Percentiles rank a stretch among this genome's conserved stretches.
phyloP scores from a whole-genome alignment of 1,284 basidiomycete genomes.

The Wallemia mellicola region DNA sequence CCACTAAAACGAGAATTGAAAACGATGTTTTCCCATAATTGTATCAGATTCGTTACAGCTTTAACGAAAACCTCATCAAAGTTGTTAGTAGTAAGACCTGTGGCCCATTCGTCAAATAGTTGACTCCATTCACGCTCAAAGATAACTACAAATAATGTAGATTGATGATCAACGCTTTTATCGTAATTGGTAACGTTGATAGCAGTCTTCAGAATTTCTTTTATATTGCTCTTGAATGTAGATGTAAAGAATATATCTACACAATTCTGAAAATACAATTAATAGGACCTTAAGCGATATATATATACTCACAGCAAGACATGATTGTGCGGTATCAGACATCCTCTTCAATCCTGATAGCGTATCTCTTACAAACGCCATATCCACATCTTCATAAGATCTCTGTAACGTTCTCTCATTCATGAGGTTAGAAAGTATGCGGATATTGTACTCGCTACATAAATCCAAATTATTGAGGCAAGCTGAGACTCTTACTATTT shows the following conservation, averaged over 20 bases:
- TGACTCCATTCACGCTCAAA: neutral
- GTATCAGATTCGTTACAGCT: neutral
- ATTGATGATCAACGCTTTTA: neutral
- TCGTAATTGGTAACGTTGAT: neutral
- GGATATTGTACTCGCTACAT: neutral
- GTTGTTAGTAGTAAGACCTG: neutral
- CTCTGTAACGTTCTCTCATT: neutral
- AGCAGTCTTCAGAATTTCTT: neutral
- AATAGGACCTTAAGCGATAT: neutral
- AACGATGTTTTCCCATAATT: neutral
- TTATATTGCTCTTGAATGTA: neutral
- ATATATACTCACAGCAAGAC: neutral
- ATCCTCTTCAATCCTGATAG: neutral
- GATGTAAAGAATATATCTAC: neutral
- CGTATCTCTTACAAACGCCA: neutral
- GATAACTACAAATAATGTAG: neutral
- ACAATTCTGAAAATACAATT: neutral
- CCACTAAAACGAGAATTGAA: neutral
- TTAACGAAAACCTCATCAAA: neutral
- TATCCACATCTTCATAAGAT: neutral
- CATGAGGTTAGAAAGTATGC: neutral
- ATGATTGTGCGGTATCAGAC: neutral
- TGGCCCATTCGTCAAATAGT: neutral
- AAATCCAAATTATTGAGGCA: neutral
- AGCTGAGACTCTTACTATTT: neutral